Percentiles rank a stretch among this genome's conserved stretches.
Evolutionary conservation across 2,329 filamentous ascomycete genomes (phyloP).

Genomic region (Acephala macrosclerotiorum): DNA sequence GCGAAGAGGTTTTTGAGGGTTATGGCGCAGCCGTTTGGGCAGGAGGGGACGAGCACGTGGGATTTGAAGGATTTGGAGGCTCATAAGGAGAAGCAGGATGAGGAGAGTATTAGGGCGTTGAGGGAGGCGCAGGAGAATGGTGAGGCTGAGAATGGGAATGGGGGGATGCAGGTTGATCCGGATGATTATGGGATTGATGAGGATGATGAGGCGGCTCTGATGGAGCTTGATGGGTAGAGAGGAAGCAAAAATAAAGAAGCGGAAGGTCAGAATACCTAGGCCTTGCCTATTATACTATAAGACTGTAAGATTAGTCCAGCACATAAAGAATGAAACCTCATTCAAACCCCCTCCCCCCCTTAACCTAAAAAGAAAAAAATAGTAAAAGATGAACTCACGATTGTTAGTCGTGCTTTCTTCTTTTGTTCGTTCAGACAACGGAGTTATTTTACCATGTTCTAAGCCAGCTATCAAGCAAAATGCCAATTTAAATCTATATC

Average conservation of each 20-base stretch:
- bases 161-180: conserved; percentile 23
- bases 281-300: neutral
- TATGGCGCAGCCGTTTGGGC: conserved; percentile 95
- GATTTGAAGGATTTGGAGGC: conserved; percentile 77
- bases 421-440: too few relatives aligned
- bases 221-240: conserved; percentile 43
- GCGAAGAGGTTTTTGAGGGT: conserved; percentile 88
- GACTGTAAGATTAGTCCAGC: conserved; percentile 2
- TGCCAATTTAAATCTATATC: too few relatives aligned
- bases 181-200: conserved; percentile 45
- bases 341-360: too few relatives aligned
- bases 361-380: too few relatives aligned
- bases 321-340: too few relatives aligned
- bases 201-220: conserved; percentile 59
- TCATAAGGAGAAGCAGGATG: conserved; percentile 78
- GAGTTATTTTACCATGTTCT: too few relatives aligned
- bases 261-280: too few relatives aligned
- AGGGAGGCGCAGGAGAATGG: conserved; percentile 50
- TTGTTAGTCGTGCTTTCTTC: too few relatives aligned
- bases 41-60: conserved; percentile 95
- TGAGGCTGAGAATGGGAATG: conserved; percentile 33
- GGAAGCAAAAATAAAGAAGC: neutral
- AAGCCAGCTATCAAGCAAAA: too few relatives aligned
- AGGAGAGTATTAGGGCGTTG: conserved; percentile 71
- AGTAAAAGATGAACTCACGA: too few relatives aligned